These are phyloP conservation scores for Musa itinerans DNA, from an alignment of 176 grass and related monocot species.

Conservation along the genomic window DNA sequence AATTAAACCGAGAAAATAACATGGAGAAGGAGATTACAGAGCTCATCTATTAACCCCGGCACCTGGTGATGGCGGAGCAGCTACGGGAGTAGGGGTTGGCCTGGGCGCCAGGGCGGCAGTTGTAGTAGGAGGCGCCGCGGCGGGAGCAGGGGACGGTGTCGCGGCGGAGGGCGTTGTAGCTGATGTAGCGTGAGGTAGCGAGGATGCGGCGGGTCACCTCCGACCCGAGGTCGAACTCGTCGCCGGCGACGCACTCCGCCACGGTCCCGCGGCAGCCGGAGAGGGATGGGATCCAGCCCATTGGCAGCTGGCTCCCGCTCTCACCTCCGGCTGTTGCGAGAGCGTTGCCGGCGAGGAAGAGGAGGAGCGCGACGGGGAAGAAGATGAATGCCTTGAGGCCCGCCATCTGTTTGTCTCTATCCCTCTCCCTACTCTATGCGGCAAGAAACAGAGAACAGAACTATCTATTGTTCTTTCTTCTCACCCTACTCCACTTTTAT, in stretches of 20 bases:
- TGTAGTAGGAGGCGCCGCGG: constrained; percentile 2
- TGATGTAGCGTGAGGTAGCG: not conserved
- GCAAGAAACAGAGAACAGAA: no score
- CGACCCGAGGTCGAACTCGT: not conserved
- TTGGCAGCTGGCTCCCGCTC: not conserved
- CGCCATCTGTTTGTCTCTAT: not conserved
- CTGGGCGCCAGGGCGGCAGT: constrained; percentile 1
- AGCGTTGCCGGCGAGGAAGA: not conserved
- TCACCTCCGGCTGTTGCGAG: not conserved
- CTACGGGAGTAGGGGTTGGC: constrained; percentile 7
- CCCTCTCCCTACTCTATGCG: no score
- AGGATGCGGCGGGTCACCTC: not conserved
- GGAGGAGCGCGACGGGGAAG: not conserved
- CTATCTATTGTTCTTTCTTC: no score
- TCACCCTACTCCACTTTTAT: no score
- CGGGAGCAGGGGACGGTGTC: not conserved
- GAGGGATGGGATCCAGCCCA: not conserved
- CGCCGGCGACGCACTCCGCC: not conserved
- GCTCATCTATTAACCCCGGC: not conserved
- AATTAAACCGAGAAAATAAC: no score
- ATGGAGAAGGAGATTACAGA: not conserved
- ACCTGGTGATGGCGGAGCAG: constrained; percentile 8
- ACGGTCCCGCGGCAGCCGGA: not conserved
- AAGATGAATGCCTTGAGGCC: not conserved
- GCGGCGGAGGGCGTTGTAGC: constrained; percentile 2